phyloP scores from a whole-genome alignment of 345 rosid genomes.

The Trapa incisa region DNA sequence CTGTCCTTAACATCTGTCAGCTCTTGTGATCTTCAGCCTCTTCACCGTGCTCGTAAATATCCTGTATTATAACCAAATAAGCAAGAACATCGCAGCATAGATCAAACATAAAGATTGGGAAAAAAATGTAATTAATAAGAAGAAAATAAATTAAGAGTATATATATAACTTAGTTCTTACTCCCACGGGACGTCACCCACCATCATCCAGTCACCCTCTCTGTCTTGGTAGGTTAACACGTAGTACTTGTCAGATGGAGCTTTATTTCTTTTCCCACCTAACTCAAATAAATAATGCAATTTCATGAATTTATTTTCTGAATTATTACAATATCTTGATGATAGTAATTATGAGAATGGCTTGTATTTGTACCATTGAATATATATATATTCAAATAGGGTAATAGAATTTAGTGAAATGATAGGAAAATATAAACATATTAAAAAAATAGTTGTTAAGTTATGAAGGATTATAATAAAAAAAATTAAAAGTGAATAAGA shows the following conservation, averaged over 20 bases:
- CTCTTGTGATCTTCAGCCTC: conserved; percentile 39
- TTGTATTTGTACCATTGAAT: too few species aligned
- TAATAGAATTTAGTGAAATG: too few species aligned
- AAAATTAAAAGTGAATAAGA: too few species aligned
- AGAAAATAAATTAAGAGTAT: background rate
- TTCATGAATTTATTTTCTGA: background rate
- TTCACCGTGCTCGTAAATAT: conserved; percentile 36
- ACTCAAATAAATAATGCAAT: background rate
- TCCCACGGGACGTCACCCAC: conserved; percentile 64
- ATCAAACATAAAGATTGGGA: background rate
- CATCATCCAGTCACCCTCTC: conserved; percentile 58
- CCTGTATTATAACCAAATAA: conserved; percentile 8
- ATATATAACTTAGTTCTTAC: conserved; percentile 15
- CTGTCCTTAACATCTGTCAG: conserved; percentile 18
- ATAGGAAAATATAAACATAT: too few species aligned
- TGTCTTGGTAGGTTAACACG: conserved; percentile 46
- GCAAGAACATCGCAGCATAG: too few species aligned
- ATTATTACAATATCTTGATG: background rate
- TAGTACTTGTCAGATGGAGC: conserved; percentile 8
- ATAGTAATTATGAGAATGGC: too few species aligned
- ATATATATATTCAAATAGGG: too few species aligned
- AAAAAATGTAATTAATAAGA: background rate
- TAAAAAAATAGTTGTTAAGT: too few species aligned
- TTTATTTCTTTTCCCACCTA: conserved; percentile 10
- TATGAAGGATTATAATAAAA: too few species aligned